A percentile compares a stretch with the other conserved stretches of the same genome.
Conservation (phyloP, 768 basidiomycete species). For the Rhodosporidiobolus sp. region DNA sequence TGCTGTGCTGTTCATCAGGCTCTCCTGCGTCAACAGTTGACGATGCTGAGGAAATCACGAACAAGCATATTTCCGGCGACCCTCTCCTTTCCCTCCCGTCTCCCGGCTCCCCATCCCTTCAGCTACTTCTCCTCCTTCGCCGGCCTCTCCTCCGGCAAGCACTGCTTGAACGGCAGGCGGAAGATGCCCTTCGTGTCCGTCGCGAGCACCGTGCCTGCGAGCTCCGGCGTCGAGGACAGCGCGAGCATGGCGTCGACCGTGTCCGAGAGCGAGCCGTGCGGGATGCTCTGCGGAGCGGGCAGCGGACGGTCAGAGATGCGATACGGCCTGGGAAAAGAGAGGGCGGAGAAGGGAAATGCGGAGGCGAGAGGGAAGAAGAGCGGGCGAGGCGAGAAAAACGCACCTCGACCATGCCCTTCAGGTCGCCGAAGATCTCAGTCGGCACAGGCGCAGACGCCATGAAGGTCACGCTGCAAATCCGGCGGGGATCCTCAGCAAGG, state of each 20-base stretch:
- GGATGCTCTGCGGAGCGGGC: background rate
- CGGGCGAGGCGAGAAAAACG: too few species aligned
- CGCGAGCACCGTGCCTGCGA: background rate
- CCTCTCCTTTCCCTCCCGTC: too few species aligned
- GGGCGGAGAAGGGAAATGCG: background rate
- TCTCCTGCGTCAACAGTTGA: too few species aligned
- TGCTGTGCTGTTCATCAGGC: too few species aligned
- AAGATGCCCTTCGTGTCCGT: constrained; percentile 6
- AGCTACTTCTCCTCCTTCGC: too few species aligned
- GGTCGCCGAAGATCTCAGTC: constrained; percentile 1
- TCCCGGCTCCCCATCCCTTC: too few species aligned
- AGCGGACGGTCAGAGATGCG: background rate
- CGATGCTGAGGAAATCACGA: too few species aligned
- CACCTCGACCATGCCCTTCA: background rate
- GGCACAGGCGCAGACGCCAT: constrained; percentile 1
- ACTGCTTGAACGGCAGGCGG: background rate
- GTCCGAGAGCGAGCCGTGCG: background rate
- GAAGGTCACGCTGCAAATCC: background rate
- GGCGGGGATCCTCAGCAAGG: background rate
- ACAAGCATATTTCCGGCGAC: too few species aligned
- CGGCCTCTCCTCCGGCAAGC: too few species aligned
- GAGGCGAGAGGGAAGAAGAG: background rate
- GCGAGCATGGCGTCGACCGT: constrained; percentile 9
- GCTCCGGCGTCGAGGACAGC: background rate
- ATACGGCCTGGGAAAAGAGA: too few species aligned